These are phyloP conservation scores for Didymella glomerata DNA, from an alignment of 2,329 filamentous ascomycete genomes.

Conservation along the genomic window DNA sequence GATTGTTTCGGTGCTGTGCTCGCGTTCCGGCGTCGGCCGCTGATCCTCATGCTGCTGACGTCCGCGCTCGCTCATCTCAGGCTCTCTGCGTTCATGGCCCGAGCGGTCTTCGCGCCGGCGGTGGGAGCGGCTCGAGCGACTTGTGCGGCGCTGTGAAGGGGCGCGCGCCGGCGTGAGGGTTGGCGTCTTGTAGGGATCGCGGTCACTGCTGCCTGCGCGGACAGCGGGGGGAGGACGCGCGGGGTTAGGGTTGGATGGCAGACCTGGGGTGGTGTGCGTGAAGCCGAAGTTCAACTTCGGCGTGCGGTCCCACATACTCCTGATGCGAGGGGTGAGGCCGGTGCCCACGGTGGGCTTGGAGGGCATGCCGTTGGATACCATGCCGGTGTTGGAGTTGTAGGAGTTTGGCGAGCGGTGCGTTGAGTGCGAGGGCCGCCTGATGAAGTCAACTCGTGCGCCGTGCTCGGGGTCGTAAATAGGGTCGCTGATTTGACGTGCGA, in stretches of 20 bases:
- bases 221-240: constrained; percentile 36
- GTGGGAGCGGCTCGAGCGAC: constrained; percentile 24
- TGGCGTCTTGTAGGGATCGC: constrained; percentile 46
- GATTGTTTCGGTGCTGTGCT: constrained; percentile 55
- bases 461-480: constrained; percentile 51
- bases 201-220: constrained; percentile 38
- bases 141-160: constrained; percentile 30
- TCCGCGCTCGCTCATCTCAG: constrained; percentile 11
- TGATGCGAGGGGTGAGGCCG: constrained; percentile 45
- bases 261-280: constrained; percentile 21
- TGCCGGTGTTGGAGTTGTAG: constrained; percentile 39
- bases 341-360: constrained; percentile 23
- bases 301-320: constrained; percentile 48
- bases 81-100: background rate
- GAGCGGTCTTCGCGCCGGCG: constrained; percentile 1
- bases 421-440: constrained; percentile 43
- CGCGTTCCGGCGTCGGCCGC: constrained; percentile 29
- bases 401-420: constrained; percentile 27
- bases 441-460: constrained; percentile 49
- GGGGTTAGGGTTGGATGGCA: constrained; percentile 24
- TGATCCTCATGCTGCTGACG: background rate
- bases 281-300: constrained; percentile 45
- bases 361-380: constrained; percentile 34
- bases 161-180: constrained; percentile 37
- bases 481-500: constrained; percentile 50